Evolutionary conservation across 345 rosid genomes (phyloP), one percentile per base, ranked within the genome.

Genomic region (Eutrema heterophyllum): DNA sequence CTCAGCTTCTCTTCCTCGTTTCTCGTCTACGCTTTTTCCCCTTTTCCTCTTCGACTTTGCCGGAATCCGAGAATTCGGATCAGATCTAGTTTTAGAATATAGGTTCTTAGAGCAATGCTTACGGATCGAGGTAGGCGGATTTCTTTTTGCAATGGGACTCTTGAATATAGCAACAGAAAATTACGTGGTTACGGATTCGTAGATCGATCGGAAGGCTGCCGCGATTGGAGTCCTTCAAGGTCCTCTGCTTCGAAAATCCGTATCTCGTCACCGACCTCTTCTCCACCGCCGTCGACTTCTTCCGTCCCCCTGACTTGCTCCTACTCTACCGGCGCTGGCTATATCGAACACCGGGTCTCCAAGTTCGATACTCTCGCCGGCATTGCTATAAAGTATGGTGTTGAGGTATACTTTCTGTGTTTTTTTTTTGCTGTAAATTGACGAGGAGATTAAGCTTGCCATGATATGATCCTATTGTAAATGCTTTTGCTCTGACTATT

Each of bases 321-420:
- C 9, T 50, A 12, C 16, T 58, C 84, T 5, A 48, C 71, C 53
- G 78, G 53, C 35, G 60, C 60, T 64, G 85, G 82, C 36, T 85
- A 59, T 62, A 83, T 90, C 16, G 85, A 90, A 51, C 99, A 95
- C 46, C 84, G 38, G 0, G 92, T 95, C 35, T 89, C 97, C 33
- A 87, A 84, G 62, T 73, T 86, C 52, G 96, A 94, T 64, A 94
- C 98, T 61, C 93, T 94, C 8, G 98, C 96, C 43, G 98, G 98
- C 32, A 81, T 94, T 36, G 98, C 98, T 55, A 94, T 94, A 35
- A 88, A 86, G 69, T 94, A 94, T 59, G 98, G 98, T 4, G 97
- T 94, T 36, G 97, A 94, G 95, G 98, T 88, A 76, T 40, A 11
- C 12, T 56, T 56, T 64, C 14, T 54, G 0, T 40, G 10, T 16